Evolutionary conservation across 768 basidiomycete genomes (phyloP).

Genomic region (Lenzites betulinus): DNA sequence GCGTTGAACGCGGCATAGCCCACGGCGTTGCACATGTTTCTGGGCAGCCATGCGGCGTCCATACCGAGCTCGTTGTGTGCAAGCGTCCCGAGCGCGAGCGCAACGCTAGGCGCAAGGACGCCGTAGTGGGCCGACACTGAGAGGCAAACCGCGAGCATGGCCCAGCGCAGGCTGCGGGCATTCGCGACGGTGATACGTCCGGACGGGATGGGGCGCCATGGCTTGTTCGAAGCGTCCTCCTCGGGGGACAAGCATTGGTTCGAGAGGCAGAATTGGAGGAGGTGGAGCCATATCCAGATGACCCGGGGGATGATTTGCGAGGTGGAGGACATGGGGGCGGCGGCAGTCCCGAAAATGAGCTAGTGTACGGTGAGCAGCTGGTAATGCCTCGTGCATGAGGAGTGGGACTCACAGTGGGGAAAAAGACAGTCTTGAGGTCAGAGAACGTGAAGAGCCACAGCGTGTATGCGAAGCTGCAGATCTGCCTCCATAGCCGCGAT

Average conservation of each 20-base stretch:
- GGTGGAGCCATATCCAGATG: conserved; percentile 36
- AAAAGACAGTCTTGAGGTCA: conserved; percentile 35
- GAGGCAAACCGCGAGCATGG: conserved; percentile 32
- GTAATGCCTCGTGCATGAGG: not conserved
- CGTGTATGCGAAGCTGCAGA: conserved; percentile 17
- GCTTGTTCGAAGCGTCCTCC: conserved; percentile 39
- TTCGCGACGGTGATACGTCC: conserved; percentile 30
- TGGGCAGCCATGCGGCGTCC: conserved; percentile 29
- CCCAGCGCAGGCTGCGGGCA: conserved; percentile 36
- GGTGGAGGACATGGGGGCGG: conserved; percentile 11
- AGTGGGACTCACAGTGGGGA: conserved; percentile 34
- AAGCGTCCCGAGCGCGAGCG: conserved; percentile 27
- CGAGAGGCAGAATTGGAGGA: conserved; percentile 37
- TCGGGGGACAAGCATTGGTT: conserved; percentile 32
- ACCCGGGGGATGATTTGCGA: conserved; percentile 8
- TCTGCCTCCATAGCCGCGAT: not conserved
- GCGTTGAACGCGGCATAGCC: conserved; percentile 38
- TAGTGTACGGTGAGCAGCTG: conserved; percentile 6
- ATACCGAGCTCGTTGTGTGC: conserved; percentile 36
- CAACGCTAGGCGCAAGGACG: conserved; percentile 23
- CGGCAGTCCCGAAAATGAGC: conserved; percentile 25
- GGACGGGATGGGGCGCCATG: conserved; percentile 42
- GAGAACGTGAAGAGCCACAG: conserved; percentile 38
- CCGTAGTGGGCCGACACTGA: conserved; percentile 16
- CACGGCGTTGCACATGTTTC: conserved; percentile 35